phyloP scores from a whole-genome alignment of 345 rosid species.

The Acer campestre region DNA sequence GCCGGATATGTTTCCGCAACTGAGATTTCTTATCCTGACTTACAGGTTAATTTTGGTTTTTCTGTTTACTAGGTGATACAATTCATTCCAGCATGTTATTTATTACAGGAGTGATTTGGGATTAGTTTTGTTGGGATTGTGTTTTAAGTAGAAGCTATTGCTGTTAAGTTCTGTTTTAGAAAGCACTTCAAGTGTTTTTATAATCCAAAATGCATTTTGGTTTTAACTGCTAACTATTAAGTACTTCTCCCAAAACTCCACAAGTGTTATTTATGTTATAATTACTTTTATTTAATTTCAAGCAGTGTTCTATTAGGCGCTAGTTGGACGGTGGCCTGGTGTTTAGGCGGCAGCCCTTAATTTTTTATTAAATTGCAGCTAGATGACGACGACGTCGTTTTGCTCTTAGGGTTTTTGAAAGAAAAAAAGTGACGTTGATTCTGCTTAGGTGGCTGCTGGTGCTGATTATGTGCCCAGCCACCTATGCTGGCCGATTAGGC shows the following conservation, averaged over 20 bases:
- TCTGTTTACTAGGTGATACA: not conserved
- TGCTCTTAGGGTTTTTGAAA: too few species aligned
- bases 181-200: not conserved
- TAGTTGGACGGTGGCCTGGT: too few species aligned
- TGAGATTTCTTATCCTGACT: constrained; percentile 66
- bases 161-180: not conserved
- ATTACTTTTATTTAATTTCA: not conserved
- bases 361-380: too few species aligned
- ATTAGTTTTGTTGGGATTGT: not conserved
- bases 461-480: too few species aligned
- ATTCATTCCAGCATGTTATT: not conserved
- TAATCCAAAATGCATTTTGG: not conserved
- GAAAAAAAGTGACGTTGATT: too few species aligned
- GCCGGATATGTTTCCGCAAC: constrained; percentile 66
- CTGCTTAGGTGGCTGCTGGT: too few species aligned
- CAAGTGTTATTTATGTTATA: not conserved
- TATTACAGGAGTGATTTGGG: not conserved
- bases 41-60: constrained; percentile 51
- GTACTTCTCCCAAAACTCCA: not conserved
- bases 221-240: not conserved
- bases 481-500: too few species aligned
- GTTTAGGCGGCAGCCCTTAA: too few species aligned
- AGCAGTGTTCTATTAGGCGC: not conserved
- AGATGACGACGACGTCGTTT: too few species aligned
- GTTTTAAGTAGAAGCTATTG: not conserved